A percentile compares a stretch with the other conserved stretches of the same genome.
These are phyloP conservation scores for Malus hybrid DNA, from an alignment of 331 rosid species.

Conservation along the genomic window DNA sequence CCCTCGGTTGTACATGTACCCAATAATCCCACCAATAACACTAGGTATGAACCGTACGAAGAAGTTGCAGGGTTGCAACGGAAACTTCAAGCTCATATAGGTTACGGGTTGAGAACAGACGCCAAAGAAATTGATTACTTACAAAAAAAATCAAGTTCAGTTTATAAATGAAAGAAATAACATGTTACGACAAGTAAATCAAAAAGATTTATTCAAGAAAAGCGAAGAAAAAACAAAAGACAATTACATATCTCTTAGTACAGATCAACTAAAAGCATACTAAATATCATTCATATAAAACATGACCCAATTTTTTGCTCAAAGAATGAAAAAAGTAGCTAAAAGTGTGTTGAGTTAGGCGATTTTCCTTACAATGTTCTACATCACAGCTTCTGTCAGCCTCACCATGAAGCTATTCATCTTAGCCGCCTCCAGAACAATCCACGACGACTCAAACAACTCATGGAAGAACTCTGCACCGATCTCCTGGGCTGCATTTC, in stretches of 20 bases:
- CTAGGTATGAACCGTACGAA: too few species aligned
- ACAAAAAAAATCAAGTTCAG: constrained; percentile 9
- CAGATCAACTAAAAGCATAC: constrained; percentile 6
- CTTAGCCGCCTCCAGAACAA: constrained; percentile 54
- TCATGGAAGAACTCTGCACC: constrained; percentile 80
- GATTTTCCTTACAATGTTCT: constrained; percentile 1
- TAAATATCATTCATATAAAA: constrained; percentile 23
- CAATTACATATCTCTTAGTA: neutral
- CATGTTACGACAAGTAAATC: constrained; percentile 19
- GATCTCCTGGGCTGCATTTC: constrained; percentile 70
- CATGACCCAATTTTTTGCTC: constrained; percentile 13
- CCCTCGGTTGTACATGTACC: too few species aligned
- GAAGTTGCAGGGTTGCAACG: neutral
- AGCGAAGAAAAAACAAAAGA: neutral
- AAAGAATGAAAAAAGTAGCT: neutral
- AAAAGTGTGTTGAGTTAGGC: constrained; percentile 14
- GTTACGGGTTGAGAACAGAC: neutral
- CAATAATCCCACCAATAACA: too few species aligned
- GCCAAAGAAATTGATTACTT: neutral
- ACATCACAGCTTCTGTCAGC: constrained; percentile 74
- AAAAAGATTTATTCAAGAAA: neutral
- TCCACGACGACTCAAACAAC: constrained; percentile 94
- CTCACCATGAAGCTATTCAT: constrained; percentile 90
- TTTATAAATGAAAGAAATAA: constrained; percentile 8
- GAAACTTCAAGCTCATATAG: neutral